These are phyloP conservation scores for Ricinus communis DNA, from an alignment of 345 rosid species.

Conservation along the genomic window DNA sequence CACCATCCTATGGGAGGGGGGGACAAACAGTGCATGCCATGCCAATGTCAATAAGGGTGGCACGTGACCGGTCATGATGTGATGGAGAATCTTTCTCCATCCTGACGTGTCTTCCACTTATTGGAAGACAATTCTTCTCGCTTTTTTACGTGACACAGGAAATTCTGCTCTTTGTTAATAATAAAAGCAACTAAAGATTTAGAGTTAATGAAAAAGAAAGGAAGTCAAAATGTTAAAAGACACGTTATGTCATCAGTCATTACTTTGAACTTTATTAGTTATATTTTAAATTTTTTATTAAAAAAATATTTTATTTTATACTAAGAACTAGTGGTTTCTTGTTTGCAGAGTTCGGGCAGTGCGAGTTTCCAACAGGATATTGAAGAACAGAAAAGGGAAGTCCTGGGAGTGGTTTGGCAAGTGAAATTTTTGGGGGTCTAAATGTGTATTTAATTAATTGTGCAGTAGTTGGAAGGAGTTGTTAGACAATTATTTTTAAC, in stretches of 20 bases:
- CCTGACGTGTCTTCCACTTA: slow-evolving; percentile 13
- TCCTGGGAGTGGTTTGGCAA: too few relatives aligned
- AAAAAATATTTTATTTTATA: background rate
- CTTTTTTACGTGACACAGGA: too few relatives aligned
- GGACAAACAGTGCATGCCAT: background rate
- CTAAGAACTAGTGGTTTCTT: background rate
- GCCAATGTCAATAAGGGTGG: background rate
- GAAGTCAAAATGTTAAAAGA: too few relatives aligned
- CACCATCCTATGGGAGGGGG: background rate
- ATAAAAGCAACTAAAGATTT: too few relatives aligned
- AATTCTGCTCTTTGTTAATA: too few relatives aligned
- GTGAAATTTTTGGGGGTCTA: background rate
- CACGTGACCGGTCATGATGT: slow-evolving; percentile 12
- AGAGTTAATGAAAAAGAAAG: too few relatives aligned
- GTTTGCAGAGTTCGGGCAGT: slow-evolving; percentile 30
- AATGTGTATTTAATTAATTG: slow-evolving; percentile 19
- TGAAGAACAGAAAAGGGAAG: slow-evolving; percentile 5
- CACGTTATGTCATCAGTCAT: too few relatives aligned
- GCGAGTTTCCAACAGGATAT: slow-evolving; percentile 31
- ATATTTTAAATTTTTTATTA: too few relatives aligned
- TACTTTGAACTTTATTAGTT: too few relatives aligned
- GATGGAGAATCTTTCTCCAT: slow-evolving; percentile 6
- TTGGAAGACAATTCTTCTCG: background rate
- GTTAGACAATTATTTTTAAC: background rate
- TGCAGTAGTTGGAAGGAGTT: background rate